Base-by-base conservation (phyloP, 495 filamentous ascomycete species). In the Letharia lupina region DNA sequence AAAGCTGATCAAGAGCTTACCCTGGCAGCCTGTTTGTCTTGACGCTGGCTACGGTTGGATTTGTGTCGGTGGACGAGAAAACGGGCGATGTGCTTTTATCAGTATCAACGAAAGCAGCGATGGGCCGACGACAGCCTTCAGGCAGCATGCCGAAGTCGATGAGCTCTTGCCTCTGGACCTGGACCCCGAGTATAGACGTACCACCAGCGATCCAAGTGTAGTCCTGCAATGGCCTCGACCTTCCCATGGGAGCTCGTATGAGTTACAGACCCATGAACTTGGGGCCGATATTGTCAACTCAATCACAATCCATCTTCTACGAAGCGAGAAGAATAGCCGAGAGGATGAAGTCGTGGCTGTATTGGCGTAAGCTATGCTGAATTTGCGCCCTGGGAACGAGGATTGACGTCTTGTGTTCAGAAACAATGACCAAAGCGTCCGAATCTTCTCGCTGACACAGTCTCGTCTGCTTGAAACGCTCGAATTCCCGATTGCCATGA, bases 401-500 rank as follows among this genome's bases (percentile, higher is more conserved):
- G 4, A 35, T 56, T 56, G 31, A 56, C 16, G 28, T 56, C 23
- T 35, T 33, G 52, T 35, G 37, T 31, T 33, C 65, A 87, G 84
- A 60, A 97, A 96, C 75, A 98, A 98, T 73, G 94, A 98, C 73
- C 86, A 85, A 72, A 90, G 89, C 1, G 87, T 98, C 40, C 85
- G 86, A 23, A 78, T 96, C 20, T 91, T 91, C 72, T 87, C 87
- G 44, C 79, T 98, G 11, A 80, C 85, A 18, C 80, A 83, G 44
- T 75, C 81, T 39, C 77, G 82, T 63, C 78, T 89, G 63, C 75
- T 93, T 48, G 83, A 88, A 47, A 81, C 86, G 60, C 75, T 96
- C 31, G 78, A 84, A 9, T 89, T 93, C 66, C 85, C 88, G 48
- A 86, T 89, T 68, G 86, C 83, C 63, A 93, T 96, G 77, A 98